These are phyloP conservation scores for Aspergillus conjunctus DNA, from an alignment of 495 filamentous ascomycete species.

Conservation along the genomic window DNA sequence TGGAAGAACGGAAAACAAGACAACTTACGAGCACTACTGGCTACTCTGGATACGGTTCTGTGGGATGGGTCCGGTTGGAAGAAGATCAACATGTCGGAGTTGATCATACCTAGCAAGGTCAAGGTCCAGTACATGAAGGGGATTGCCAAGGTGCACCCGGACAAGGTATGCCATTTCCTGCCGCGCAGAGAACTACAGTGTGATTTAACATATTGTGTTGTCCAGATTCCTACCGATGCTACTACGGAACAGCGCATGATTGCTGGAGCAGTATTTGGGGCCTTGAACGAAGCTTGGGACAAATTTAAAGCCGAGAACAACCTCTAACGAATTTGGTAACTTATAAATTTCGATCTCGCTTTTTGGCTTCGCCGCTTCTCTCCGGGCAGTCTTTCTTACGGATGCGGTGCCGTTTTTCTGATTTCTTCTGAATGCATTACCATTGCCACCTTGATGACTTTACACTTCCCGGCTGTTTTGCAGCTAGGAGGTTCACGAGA, in stretches of 20 bases:
- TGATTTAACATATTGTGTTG: slow-evolving; percentile 8
- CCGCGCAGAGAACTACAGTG: background rate
- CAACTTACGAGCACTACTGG: slow-evolving; percentile 84
- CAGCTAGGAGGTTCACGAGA: slow-evolving; percentile 1
- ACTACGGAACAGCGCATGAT: slow-evolving; percentile 96
- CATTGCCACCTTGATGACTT: background rate
- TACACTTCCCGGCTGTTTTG: background rate
- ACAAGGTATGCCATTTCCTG: slow-evolving; percentile 74
- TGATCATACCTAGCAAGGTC: slow-evolving; percentile 87
- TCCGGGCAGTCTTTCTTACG: background rate
- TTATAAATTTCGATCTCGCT: background rate
- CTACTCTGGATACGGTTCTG: slow-evolving; percentile 84
- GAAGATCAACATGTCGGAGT: slow-evolving; percentile 89
- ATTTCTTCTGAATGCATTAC: background rate
- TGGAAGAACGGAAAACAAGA: slow-evolving; percentile 92
- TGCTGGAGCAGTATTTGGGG: slow-evolving; percentile 84
- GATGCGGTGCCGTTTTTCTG: too few relatives aligned
- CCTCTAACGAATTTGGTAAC: slow-evolving; percentile 26
- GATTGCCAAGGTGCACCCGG: slow-evolving; percentile 96
- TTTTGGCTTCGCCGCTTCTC: background rate
- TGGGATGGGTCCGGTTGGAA: slow-evolving; percentile 96
- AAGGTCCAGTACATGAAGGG: slow-evolving; percentile 99
- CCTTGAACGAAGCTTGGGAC: slow-evolving; percentile 97
- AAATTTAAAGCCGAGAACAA: slow-evolving; percentile 92
- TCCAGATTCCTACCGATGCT: slow-evolving; percentile 78